Percentiles rank a stretch among this genome's conserved stretches.
phyloP scores from a whole-genome alignment of 2,329 filamentous ascomycete species.

The Cladosporium cucumerinum region DNA sequence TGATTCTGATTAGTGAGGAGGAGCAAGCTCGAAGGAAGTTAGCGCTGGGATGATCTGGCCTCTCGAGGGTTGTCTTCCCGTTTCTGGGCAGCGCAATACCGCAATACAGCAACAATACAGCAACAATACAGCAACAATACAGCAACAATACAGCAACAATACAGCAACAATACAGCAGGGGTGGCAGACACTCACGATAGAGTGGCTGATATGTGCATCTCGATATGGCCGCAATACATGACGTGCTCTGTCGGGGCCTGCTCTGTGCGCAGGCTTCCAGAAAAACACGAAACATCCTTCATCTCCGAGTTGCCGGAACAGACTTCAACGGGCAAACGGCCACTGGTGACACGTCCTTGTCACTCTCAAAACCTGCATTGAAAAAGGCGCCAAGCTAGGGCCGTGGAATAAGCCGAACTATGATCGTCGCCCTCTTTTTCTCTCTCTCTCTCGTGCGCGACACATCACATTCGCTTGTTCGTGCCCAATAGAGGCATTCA shows the following conservation, averaged over 20 bases:
- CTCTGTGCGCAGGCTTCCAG: conserved; percentile 12
- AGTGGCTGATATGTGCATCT: background rate
- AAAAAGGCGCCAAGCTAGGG: conserved; percentile 11
- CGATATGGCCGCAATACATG: conserved; percentile 6
- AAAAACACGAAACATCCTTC: conserved; percentile 14
- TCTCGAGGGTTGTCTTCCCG: background rate
- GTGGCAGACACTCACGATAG: background rate
- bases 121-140: background rate
- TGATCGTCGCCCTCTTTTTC: background rate
- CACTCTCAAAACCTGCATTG: conserved; percentile 1
- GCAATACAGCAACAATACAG: background rate
- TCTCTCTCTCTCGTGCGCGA: too few relatives aligned
- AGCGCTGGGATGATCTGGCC: background rate
- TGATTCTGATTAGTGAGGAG: background rate
- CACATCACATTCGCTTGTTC: background rate
- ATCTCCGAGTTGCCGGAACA: conserved; percentile 13
- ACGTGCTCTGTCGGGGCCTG: conserved; percentile 7
- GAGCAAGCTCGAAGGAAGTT: background rate
- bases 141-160: background rate
- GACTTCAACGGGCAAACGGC: conserved; percentile 6
- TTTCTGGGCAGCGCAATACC: background rate
- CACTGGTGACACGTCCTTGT: conserved; percentile 13
- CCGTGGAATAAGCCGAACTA: conserved; percentile 3
- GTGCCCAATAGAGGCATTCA: background rate
- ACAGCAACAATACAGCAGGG: background rate